Conservation (phyloP, 2,329 filamentous ascomycete genomes). For the Penicillium janthinellum region DNA sequence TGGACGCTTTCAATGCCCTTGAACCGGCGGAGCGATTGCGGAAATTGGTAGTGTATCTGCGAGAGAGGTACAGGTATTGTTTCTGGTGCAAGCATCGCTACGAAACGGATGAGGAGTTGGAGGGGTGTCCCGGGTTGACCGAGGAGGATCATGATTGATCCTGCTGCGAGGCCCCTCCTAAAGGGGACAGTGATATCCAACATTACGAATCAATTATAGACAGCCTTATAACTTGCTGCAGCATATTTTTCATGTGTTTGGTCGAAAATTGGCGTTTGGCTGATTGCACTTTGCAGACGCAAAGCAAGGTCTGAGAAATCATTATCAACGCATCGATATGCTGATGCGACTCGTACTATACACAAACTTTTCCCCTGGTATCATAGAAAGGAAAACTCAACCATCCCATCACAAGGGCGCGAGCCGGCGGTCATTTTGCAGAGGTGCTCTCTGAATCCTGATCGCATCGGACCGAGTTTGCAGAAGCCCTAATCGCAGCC, state of each 20-base stretch:
- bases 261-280: not conserved
- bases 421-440: not conserved
- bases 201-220: not conserved
- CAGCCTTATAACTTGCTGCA: not conserved
- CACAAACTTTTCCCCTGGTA: conserved; percentile 23
- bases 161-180: not conserved
- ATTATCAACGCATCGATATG: conserved; percentile 13
- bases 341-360: conserved; percentile 23
- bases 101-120: conserved; percentile 65
- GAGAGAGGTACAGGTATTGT: conserved; percentile 76
- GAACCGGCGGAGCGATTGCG: conserved; percentile 66
- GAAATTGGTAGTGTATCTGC: conserved; percentile 68
- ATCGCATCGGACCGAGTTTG: not conserved
- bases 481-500: not conserved
- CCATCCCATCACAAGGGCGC: not conserved
- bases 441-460: not conserved
- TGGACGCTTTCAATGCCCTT: conserved; percentile 76
- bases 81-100: conserved; percentile 95
- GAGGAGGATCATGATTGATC: conserved; percentile 77
- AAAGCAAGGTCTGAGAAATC: not conserved
- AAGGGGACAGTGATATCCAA: conserved; percentile 3
- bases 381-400: conserved; percentile 20
- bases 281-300: not conserved
- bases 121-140: conserved; percentile 82
- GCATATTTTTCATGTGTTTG: not conserved